Percentiles rank a stretch among this genome's conserved stretches.
Conservation (phyloP, 768 basidiomycete genomes). For the Psilocybe sp. region DNA sequence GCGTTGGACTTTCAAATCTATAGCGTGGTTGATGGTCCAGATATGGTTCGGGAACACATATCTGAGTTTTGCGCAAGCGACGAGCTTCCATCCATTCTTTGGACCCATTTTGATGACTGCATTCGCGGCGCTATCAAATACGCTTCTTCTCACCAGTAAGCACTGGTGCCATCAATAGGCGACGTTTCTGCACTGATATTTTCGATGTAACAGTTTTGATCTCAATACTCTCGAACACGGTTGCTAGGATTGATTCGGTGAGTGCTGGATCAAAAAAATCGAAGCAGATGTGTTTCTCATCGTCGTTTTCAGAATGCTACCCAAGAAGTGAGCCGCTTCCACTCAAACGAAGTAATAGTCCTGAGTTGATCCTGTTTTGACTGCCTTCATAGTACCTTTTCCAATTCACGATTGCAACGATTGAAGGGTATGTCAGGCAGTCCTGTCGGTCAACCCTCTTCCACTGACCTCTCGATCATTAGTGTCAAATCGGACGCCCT, state of each 20-base stretch:
- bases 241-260: conserved; percentile 73
- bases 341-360: neutral
- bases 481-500: conserved; percentile 88
- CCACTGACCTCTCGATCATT: neutral
- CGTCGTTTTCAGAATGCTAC: conserved; percentile 36
- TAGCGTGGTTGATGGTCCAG: conserved; percentile 82
- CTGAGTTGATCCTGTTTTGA: conserved; percentile 25
- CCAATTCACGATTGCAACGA: conserved; percentile 82
- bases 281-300: neutral
- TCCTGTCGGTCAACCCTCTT: neutral
- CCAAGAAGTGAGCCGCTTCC: conserved; percentile 35
- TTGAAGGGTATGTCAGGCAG: conserved; percentile 64
- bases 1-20: conserved; percentile 42
- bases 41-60: conserved; percentile 85
- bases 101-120: conserved; percentile 78
- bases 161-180: conserved; percentile 4
- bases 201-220: conserved; percentile 55
- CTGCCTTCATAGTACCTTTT: conserved; percentile 65
- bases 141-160: conserved; percentile 77
- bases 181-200: neutral
- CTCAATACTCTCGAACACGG: conserved; percentile 88
- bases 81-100: conserved; percentile 65
- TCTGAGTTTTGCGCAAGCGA: conserved; percentile 53
- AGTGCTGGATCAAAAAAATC: conserved; percentile 11
- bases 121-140: conserved; percentile 79